phyloP scores from a whole-genome alignment of 2,329 filamentous ascomycete species.

The Arachnopeziza araneosa region DNA sequence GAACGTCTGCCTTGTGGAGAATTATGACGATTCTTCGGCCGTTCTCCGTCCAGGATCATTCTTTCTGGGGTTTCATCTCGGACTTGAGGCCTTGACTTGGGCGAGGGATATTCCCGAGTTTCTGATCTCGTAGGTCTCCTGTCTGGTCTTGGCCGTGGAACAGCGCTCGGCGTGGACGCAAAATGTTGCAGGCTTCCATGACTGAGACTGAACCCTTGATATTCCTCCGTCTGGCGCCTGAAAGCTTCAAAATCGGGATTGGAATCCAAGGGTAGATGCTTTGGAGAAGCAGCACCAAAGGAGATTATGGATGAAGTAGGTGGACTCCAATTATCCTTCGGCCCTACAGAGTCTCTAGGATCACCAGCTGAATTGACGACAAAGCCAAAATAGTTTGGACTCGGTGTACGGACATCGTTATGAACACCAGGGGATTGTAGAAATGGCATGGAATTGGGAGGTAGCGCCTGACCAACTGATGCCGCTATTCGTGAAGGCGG shows the following conservation, averaged over 20 bases:
- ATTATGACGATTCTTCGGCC: not conserved
- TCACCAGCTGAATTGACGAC: slow-evolving; percentile 57
- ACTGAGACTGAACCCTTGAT: slow-evolving; percentile 45
- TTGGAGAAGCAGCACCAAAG: slow-evolving; percentile 62
- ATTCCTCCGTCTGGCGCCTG: slow-evolving; percentile 63
- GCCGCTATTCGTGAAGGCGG: slow-evolving; percentile 15
- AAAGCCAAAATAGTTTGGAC: slow-evolving; percentile 85
- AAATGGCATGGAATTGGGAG: slow-evolving; percentile 13
- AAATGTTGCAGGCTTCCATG: slow-evolving; percentile 41
- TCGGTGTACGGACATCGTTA: slow-evolving; percentile 43
- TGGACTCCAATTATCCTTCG: slow-evolving; percentile 70
- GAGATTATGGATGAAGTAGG: slow-evolving; percentile 66
- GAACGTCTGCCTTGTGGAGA: not conserved
- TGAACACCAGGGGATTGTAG: slow-evolving; percentile 23
- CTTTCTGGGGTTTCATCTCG: slow-evolving; percentile 13
- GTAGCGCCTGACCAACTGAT: slow-evolving; percentile 25
- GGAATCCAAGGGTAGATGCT: slow-evolving; percentile 64
- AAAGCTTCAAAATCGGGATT: slow-evolving; percentile 83
- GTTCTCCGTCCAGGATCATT: slow-evolving; percentile 38
- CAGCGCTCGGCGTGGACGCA: slow-evolving; percentile 29
- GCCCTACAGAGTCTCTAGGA: slow-evolving; percentile 57
- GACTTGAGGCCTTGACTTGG: slow-evolving; percentile 15
- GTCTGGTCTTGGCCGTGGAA: slow-evolving; percentile 18
- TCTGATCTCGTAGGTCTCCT: slow-evolving; percentile 19
- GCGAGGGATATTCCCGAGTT: slow-evolving; percentile 18